These are phyloP conservation scores for Narthecium ossifragum DNA, from an alignment of 106 monocot species.

Conservation along the genomic window DNA sequence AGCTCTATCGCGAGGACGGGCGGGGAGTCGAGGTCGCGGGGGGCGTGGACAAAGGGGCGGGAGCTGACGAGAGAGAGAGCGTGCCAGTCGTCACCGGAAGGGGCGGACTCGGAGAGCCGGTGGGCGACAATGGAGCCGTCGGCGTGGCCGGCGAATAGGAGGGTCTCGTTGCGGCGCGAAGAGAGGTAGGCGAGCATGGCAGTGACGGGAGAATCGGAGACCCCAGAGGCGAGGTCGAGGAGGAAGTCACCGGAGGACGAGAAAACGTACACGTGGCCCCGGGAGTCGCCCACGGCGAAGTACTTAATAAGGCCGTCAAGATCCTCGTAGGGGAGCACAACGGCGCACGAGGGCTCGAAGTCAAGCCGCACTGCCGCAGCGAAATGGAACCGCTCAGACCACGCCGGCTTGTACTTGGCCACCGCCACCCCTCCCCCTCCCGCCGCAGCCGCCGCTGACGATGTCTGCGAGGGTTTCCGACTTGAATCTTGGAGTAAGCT, in stretches of 20 bases:
- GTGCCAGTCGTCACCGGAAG: conserved; percentile 56
- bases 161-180: conserved; percentile 52
- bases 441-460: neutral
- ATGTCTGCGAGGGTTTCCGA: neutral
- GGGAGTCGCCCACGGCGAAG: conserved; percentile 73
- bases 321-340: conserved; percentile 61
- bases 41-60: conserved; percentile 29
- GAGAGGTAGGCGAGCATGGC: conserved; percentile 53
- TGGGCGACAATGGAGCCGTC: conserved; percentile 74
- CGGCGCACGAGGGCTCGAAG: conserved; percentile 31
- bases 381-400: conserved; percentile 69
- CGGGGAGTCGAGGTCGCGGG: conserved; percentile 29
- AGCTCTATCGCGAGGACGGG: conserved; percentile 53
- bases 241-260: conserved; percentile 66
- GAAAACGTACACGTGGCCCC: conserved; percentile 49
- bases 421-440: conserved; percentile 20
- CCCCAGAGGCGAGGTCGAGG: conserved; percentile 35
- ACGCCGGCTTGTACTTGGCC: conserved; percentile 40
- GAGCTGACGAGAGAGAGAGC: conserved; percentile 31
- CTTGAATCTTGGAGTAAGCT: conserved; percentile 19
- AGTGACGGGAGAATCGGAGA: conserved; percentile 57
- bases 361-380: conserved; percentile 52
- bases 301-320: conserved; percentile 58
- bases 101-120: conserved; percentile 43
- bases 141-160: conserved; percentile 62